Percentiles rank a stretch among this genome's conserved stretches.
Conservation (phyloP, 73 alveolate species). For the Uronychia setigera region DNA sequence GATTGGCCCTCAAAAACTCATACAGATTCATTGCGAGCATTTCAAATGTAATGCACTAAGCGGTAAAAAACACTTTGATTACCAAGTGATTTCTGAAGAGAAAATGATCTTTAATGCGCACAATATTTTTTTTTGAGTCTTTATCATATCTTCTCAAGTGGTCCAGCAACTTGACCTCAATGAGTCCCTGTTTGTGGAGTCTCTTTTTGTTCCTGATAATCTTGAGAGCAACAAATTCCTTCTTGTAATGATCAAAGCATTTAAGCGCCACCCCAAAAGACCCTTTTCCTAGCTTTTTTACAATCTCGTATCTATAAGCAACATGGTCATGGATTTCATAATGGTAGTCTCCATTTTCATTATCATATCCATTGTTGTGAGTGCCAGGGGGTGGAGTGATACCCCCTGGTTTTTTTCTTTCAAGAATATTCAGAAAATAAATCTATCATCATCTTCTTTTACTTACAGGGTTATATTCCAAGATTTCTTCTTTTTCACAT, state of each 20-base stretch:
- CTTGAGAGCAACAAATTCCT: constrained; percentile 84
- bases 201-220: constrained; percentile 70
- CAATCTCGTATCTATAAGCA: constrained; percentile 37
- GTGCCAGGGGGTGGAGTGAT: constrained; percentile 25
- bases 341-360: constrained; percentile 50
- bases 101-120: constrained; percentile 72
- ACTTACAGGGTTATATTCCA: constrained; percentile 14
- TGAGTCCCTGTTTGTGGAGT: constrained; percentile 74
- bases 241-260: constrained; percentile 85
- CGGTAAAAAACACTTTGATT: neutral
- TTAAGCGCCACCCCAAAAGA: constrained; percentile 90
- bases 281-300: constrained; percentile 82
- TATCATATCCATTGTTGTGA: constrained; percentile 57
- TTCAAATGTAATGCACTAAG: constrained; percentile 80
- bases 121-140: constrained; percentile 58
- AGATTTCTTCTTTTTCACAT: constrained; percentile 12
- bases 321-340: constrained; percentile 28
- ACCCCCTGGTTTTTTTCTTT: constrained; percentile 39
- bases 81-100: constrained; percentile 66
- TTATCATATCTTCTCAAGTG: constrained; percentile 71
- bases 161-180: constrained; percentile 77
- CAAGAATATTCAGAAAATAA: constrained; percentile 27
- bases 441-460: neutral
- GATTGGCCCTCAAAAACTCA: constrained; percentile 10
- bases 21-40: constrained; percentile 53